Percentiles rank a stretch among this genome's conserved stretches.
Evolutionary conservation across 2,329 filamentous ascomycete genomes (phyloP).

Genomic region (Alternaria longipes): DNA sequence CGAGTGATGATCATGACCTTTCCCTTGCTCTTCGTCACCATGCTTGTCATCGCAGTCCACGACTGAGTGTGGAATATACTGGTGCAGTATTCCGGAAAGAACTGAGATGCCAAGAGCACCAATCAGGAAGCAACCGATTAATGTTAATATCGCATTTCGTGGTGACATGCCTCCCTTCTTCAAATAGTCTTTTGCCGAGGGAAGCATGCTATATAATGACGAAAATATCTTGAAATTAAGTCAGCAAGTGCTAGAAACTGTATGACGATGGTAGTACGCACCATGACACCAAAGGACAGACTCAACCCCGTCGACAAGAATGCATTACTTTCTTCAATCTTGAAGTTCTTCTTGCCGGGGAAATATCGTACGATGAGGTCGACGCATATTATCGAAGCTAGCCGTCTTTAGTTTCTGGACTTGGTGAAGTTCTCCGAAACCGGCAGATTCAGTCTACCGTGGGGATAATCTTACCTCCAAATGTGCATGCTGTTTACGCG

Average conservation of each 20-base stretch:
- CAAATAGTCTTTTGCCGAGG: slow-evolving; percentile 82
- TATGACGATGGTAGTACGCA: slow-evolving; percentile 54
- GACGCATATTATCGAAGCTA: slow-evolving; percentile 83
- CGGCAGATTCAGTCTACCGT: neutral
- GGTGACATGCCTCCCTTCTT: slow-evolving; percentile 72
- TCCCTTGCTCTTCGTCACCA: slow-evolving; percentile 60
- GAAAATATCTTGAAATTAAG: slow-evolving; percentile 79
- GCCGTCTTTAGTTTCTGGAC: slow-evolving; percentile 48
- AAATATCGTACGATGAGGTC: slow-evolving; percentile 79
- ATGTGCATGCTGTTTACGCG: slow-evolving; percentile 45
- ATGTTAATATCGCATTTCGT: slow-evolving; percentile 71
- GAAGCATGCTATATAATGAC: slow-evolving; percentile 90
- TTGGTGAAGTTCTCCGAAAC: neutral
- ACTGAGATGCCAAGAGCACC: slow-evolving; percentile 81
- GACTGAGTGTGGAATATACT: slow-evolving; percentile 78
- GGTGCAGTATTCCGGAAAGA: slow-evolving; percentile 76
- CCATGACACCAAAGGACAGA: slow-evolving; percentile 96
- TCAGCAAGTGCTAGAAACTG: slow-evolving; percentile 15
- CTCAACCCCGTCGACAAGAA: slow-evolving; percentile 91
- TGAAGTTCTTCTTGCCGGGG: slow-evolving; percentile 78
- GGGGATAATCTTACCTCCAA: slow-evolving; percentile 41
- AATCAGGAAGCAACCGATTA: slow-evolving; percentile 74
- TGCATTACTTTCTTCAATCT: slow-evolving; percentile 85
- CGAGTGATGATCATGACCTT: slow-evolving; percentile 31
- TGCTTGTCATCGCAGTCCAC: slow-evolving; percentile 83